A percentile compares a stretch with the other conserved stretches of the same genome.
Evolutionary conservation across 306 rosid genomes (phyloP).

Genomic region (Urtica urens): DNA sequence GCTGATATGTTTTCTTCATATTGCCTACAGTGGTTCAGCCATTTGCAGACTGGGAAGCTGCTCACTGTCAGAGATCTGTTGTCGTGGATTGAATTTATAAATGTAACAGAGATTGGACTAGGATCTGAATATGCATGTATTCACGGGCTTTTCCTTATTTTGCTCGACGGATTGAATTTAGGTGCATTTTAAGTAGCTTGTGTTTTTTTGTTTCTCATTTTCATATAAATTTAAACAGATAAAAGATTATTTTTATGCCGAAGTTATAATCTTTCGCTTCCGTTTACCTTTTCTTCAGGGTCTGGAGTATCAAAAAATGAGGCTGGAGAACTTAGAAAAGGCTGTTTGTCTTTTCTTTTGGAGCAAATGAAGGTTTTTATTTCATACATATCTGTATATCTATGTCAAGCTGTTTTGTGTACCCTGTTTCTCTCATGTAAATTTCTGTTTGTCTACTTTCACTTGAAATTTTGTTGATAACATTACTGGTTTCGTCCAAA

Average conservation of each 20-base stretch:
- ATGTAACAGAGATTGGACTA: constrained; percentile 37
- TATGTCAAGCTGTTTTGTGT: not conserved
- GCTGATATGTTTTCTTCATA: not conserved
- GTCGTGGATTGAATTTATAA: constrained; percentile 72
- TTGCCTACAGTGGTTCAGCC: constrained; percentile 65
- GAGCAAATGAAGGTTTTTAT: constrained; percentile 43
- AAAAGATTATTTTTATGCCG: not conserved
- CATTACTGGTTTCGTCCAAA: not conserved
- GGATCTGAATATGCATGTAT: constrained; percentile 66
- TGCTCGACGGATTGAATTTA: constrained; percentile 89
- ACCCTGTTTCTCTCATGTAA: not conserved
- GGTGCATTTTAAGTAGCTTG: constrained; percentile 29
- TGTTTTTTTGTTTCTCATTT: not conserved
- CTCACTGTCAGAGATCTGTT: constrained; percentile 91
- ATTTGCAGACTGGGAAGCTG: constrained; percentile 47
- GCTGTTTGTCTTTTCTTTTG: constrained; percentile 46
- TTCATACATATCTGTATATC: not conserved
- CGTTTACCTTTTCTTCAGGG: constrained; percentile 36
- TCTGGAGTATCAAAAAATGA: constrained; percentile 59
- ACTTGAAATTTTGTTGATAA: not conserved
- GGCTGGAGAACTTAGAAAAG: constrained; percentile 45
- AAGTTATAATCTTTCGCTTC: not conserved
- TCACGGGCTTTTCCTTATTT: constrained; percentile 85
- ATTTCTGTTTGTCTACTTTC: constrained; percentile 2
- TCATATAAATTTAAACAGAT: too few relatives aligned